Evolutionary conservation across 148 eudicot species (phyloP).

Genomic region (Cornus florida): DNA sequence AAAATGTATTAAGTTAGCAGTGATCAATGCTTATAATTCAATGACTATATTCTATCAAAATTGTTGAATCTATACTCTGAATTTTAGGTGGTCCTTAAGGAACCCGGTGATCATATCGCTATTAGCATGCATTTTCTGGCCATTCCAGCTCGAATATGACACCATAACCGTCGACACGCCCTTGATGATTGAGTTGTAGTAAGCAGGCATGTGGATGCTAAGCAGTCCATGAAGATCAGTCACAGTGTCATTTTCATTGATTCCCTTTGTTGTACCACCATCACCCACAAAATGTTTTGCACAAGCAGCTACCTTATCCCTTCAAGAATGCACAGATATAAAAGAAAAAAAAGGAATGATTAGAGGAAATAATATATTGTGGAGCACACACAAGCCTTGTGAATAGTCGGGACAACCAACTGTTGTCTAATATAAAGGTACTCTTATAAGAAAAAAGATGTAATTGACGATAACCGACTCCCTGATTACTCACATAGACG

Average conservation of each 20-base stretch:
- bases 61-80: slow-evolving; percentile 16
- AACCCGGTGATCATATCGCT: slow-evolving; percentile 21
- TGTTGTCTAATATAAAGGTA: too few relatives aligned
- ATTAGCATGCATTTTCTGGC: slow-evolving; percentile 28
- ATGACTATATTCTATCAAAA: not conserved
- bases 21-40: not conserved
- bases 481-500: too few relatives aligned
- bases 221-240: not conserved
- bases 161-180: slow-evolving; percentile 16
- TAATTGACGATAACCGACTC: too few relatives aligned
- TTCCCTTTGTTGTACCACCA: slow-evolving; percentile 3
- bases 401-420: too few relatives aligned
- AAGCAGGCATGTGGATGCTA: slow-evolving; percentile 1
- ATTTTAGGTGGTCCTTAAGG: slow-evolving; percentile 26
- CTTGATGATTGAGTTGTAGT: not conserved
- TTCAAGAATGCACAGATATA: not conserved
- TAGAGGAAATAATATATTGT: too few relatives aligned
- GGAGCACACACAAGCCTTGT: too few relatives aligned
- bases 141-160: slow-evolving; percentile 25
- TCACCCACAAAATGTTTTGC: slow-evolving; percentile 8
- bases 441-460: too few relatives aligned
- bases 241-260: not conserved
- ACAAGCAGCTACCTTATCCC: not conserved
- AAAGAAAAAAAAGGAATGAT: not conserved
- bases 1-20: not conserved